Evolutionary conservation across 768 basidiomycete genomes (phyloP).

Genomic region (Boletales sp.): DNA sequence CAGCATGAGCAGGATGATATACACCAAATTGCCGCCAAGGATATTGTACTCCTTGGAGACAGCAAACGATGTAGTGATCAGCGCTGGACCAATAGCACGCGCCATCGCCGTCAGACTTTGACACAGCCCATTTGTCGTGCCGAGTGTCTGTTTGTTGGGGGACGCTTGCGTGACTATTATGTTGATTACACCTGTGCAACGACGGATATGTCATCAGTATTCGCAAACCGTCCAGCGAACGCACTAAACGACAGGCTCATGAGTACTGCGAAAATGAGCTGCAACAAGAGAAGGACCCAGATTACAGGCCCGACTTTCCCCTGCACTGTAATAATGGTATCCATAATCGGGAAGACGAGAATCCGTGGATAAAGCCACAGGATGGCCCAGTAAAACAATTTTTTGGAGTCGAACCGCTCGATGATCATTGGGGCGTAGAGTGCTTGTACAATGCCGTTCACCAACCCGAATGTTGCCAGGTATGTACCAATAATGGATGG

Average conservation of each 20-base stretch:
- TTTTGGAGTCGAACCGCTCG: constrained; percentile 39
- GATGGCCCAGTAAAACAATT: constrained; percentile 37
- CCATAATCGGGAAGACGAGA: constrained; percentile 44
- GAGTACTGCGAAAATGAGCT: constrained; percentile 25
- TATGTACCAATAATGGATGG: constrained; percentile 40
- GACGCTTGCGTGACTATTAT: constrained; percentile 51
- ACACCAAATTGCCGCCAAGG: constrained; percentile 49
- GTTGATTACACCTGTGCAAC: constrained; percentile 40
- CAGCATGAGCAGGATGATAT: constrained; percentile 38
- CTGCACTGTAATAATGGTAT: constrained; percentile 30
- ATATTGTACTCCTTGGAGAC: constrained; percentile 45
- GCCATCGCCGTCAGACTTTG: constrained; percentile 44
- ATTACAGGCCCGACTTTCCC: constrained; percentile 33
- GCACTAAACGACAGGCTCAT: constrained; percentile 43
- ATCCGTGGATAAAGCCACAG: constrained; percentile 36
- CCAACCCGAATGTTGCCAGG: constrained; percentile 35
- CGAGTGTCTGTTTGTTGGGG: constrained; percentile 50
- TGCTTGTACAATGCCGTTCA: constrained; percentile 36
- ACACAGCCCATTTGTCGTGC: constrained; percentile 54
- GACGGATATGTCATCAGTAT: background rate
- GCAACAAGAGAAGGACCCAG: constrained; percentile 34
- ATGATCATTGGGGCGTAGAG: constrained; percentile 40
- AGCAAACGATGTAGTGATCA: constrained; percentile 49
- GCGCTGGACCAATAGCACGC: constrained; percentile 46
- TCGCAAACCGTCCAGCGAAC: constrained; percentile 4